These are phyloP conservation scores for Verticillium longisporum DNA, from an alignment of 2,329 filamentous ascomycete genomes.

Conservation along the genomic window DNA sequence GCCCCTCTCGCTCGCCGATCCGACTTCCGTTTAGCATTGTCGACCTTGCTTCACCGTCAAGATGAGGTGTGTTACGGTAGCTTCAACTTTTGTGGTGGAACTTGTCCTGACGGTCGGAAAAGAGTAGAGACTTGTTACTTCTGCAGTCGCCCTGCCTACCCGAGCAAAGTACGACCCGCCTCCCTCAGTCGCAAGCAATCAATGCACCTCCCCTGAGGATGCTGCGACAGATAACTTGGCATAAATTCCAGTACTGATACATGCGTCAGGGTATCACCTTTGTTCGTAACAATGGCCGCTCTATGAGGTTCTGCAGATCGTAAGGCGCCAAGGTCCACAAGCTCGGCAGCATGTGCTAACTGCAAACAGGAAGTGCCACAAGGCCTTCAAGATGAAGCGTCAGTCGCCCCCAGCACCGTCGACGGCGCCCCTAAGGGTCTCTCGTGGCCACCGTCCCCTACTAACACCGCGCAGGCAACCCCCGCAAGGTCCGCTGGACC, in stretches of 20 bases:
- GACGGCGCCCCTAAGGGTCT: background rate
- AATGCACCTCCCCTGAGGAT: background rate
- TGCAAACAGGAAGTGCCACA: conserved; percentile 1
- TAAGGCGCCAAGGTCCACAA: conserved; percentile 21
- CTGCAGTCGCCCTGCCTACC: conserved; percentile 42
- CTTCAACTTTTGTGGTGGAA: background rate
- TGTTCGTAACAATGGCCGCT: conserved; percentile 33
- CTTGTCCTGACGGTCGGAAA: background rate
- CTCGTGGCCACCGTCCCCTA: background rate
- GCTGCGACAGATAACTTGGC: background rate
- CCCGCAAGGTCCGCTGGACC: conserved; percentile 94
- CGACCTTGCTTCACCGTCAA: conserved; percentile 2
- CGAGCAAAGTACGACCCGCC: conserved; percentile 34
- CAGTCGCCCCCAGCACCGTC: background rate
- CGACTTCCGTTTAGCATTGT: background rate
- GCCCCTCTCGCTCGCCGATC: background rate
- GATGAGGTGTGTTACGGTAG: conserved; percentile 8
- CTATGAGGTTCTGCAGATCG: conserved; percentile 53
- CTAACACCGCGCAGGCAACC: conserved; percentile 46
- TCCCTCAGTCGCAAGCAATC: conserved; percentile 22
- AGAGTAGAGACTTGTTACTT: conserved; percentile 40
- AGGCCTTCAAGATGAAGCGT: conserved; percentile 86
- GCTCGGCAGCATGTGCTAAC: background rate
- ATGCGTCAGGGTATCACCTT: conserved; percentile 34
- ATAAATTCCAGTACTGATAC: conserved; percentile 6